phyloP scores from a whole-genome alignment of 1,284 basidiomycete genomes.

The Peniophora sp. region DNA sequence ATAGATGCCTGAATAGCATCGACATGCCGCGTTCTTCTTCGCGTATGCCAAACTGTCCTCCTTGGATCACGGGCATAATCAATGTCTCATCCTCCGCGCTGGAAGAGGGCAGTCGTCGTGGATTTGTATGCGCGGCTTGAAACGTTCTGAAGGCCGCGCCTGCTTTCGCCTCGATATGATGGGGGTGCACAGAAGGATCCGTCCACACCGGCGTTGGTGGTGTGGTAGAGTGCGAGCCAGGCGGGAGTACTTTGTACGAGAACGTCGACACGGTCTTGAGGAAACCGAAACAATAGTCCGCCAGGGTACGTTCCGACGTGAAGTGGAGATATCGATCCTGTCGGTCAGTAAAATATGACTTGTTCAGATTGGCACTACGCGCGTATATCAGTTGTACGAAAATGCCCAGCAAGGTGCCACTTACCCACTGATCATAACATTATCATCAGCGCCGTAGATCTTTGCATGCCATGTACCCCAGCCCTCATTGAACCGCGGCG shows the following conservation, averaged over 20 bases:
- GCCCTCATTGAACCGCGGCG: slow-evolving; percentile 93
- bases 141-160: slow-evolving; percentile 38
- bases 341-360: slow-evolving; percentile 91
- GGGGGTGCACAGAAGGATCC: slow-evolving; percentile 46
- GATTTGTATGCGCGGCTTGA: slow-evolving; percentile 26
- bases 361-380: slow-evolving; percentile 86
- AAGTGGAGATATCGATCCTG: slow-evolving; percentile 93
- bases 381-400: neutral
- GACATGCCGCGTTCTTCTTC: slow-evolving; percentile 72
- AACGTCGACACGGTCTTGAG: slow-evolving; percentile 64
- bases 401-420: slow-evolving; percentile 20
- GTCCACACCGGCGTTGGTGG: slow-evolving; percentile 39
- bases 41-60: slow-evolving; percentile 73
- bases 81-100: slow-evolving; percentile 38
- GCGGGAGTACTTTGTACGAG: slow-evolving; percentile 59
- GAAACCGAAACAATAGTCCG: slow-evolving; percentile 82
- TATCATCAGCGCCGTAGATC: slow-evolving; percentile 89
- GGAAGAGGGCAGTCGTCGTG: neutral
- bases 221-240: slow-evolving; percentile 18
- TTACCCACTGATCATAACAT: slow-evolving; percentile 90
- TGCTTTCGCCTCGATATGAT: slow-evolving; percentile 49
- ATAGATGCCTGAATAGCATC: slow-evolving; percentile 46
- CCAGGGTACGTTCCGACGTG: slow-evolving; percentile 48
- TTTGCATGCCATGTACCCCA: slow-evolving; percentile 99
- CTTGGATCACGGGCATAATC: slow-evolving; percentile 79